Evolutionary conservation across 2,329 filamentous ascomycete genomes (phyloP), one percentile per base, ranked within the genome.

Genomic region (Pseudogymnoascus verrucosus): DNA sequence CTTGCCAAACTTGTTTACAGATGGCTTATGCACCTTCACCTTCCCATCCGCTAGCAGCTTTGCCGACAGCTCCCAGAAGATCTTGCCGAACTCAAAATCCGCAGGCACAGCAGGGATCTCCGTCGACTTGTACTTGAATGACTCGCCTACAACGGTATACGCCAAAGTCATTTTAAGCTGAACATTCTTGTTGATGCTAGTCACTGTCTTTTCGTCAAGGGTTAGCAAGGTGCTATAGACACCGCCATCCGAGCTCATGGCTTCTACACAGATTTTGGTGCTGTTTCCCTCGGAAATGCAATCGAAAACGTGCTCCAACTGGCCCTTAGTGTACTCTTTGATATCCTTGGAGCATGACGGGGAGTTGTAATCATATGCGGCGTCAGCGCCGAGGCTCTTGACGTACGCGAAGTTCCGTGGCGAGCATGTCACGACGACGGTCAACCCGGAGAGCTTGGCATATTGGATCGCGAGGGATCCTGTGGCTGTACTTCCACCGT

Each of bases 401-500:
- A 80, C 73, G 10, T 82, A 77, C 3, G 77, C 75, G 69, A 79
- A 80, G 70, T 82, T 83, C 61, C 73, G 74, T 1, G 78, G 75
- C 1, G 79, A 81, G 63, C 77, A 77, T 14, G 78, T 81, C 5
- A 78, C 74, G 57, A 80, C 71, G 44, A 82, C 79, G 40, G 63
- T 64, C 4, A 68, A 54, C 19, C 72, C 72, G 8, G 71, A 72
- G 65, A 80, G 72, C 64, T 79, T 78, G 6, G 78, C 80, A 64
- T 73, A 81, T 67, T 82, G 80, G 28, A 83, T 75, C 5, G 79
- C 80, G 3, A 82, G 72, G 1, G 75, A 74, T 1, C 81, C 81
- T 0, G 80, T 82, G 16, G 80, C 80, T 1, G 79, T 81, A 40
- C 77, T 79, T 7, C 77, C 80, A 54, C 80, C 80, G 65, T 82